Conservation (phyloP, 495 filamentous ascomycete species). For the Sporormia fimetaria region DNA sequence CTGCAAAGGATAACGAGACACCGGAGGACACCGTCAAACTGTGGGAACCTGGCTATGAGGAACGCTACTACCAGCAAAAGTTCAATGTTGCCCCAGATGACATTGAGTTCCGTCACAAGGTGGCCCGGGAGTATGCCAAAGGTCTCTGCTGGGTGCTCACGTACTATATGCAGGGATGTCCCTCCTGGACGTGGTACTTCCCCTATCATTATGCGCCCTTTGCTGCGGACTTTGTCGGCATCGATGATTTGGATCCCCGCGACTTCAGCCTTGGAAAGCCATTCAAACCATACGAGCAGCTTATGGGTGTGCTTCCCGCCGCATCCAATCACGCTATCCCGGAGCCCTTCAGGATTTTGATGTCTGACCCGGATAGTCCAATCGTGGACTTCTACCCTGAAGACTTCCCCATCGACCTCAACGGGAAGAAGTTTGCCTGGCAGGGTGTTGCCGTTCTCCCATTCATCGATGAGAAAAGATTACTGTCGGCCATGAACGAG, state of each 20-base stretch:
- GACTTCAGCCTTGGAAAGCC: slow-evolving; percentile 76
- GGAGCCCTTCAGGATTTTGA: slow-evolving; percentile 70
- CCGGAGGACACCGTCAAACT: slow-evolving; percentile 72
- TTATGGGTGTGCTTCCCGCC: slow-evolving; percentile 95
- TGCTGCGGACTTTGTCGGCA: slow-evolving; percentile 83
- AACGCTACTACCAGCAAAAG: slow-evolving; percentile 95
- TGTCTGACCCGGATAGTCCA: slow-evolving; percentile 74
- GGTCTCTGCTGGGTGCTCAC: slow-evolving; percentile 94
- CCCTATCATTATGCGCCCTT: slow-evolving; percentile 98
- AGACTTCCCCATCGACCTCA: slow-evolving; percentile 84
- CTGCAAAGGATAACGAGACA: slow-evolving; percentile 46
- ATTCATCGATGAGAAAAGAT: slow-evolving; percentile 85
- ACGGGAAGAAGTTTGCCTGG: slow-evolving; percentile 98
- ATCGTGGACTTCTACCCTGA: slow-evolving; percentile 98
- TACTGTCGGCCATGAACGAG: slow-evolving; percentile 71
- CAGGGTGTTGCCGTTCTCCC: slow-evolving; percentile 89
- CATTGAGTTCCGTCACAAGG: slow-evolving; percentile 77
- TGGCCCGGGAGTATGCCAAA: slow-evolving; percentile 88
- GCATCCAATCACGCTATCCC: slow-evolving; percentile 87
- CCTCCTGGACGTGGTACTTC: slow-evolving; percentile 98
- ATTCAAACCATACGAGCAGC: slow-evolving; percentile 89
- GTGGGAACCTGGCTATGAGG: slow-evolving; percentile 92
- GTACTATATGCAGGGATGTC: slow-evolving; percentile 97
- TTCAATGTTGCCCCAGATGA: slow-evolving; percentile 78
- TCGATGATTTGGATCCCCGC: slow-evolving; percentile 59